A percentile compares a stretch with the other conserved stretches of the same genome.
These are phyloP conservation scores for Cladosporium sp. DNA, from an alignment of 2,329 filamentous ascomycete species.

Conservation along the genomic window DNA sequence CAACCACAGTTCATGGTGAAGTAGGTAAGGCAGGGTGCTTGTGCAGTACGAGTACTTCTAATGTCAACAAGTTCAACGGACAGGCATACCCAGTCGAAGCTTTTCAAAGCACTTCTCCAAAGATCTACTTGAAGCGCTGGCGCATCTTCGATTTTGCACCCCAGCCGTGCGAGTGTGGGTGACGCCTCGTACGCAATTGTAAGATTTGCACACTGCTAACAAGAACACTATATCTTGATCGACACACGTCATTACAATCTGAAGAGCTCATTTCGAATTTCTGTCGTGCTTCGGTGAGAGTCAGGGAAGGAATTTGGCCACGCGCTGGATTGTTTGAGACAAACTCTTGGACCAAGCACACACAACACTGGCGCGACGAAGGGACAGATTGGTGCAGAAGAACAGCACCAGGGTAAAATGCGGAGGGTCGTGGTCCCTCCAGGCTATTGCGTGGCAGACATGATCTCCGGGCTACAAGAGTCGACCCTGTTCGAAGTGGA, in stretches of 20 bases:
- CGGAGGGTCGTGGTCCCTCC: neutral
- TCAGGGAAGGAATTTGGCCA: neutral
- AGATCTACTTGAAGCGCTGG: neutral
- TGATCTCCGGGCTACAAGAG: neutral
- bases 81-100: too few relatives aligned
- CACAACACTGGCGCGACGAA: neutral
- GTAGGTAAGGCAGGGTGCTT: too few relatives aligned
- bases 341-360: neutral
- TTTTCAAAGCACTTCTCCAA: neutral
- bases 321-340: slow-evolving; percentile 6
- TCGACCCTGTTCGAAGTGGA: neutral
- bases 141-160: neutral
- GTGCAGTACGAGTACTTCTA: too few relatives aligned
- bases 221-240: neutral
- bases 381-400: neutral
- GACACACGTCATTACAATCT: neutral
- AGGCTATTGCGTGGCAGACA: neutral
- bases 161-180: neutral
- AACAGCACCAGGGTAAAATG: neutral
- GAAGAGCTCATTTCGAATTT: neutral
- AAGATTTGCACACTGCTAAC: neutral
- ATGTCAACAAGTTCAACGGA: too few relatives aligned
- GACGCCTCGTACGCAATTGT: neutral
- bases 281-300: neutral
- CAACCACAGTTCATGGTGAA: too few relatives aligned